Conservation (phyloP, 371 early-diverging fungal species). For the Syncephalastrum monosporum region DNA sequence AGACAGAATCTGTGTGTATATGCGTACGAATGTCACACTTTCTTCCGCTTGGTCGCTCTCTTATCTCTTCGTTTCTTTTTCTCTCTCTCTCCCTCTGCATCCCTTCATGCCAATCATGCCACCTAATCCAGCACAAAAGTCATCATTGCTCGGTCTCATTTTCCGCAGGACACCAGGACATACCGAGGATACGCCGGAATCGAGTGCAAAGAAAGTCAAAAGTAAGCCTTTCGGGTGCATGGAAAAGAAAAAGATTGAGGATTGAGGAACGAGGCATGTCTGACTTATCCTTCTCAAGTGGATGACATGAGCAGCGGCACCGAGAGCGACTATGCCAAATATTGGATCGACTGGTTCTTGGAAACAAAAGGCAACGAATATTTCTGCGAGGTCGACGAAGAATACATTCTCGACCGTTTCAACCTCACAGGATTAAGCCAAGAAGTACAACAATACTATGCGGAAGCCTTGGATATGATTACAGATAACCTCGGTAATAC, state of each 20-base stretch:
- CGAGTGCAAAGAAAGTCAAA: conserved; percentile 14
- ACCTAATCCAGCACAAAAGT: no score
- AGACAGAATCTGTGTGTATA: no score
- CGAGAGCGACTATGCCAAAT: conserved; percentile 67
- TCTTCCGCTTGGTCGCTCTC: no score
- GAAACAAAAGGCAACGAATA: conserved; percentile 87
- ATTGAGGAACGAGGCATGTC: background rate
- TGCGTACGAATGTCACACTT: no score
- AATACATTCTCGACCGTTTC: conserved; percentile 94
- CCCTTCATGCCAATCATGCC: no score
- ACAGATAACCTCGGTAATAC: conserved; percentile 72
- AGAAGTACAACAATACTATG: conserved; percentile 77
- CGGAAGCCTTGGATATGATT: conserved; percentile 90
- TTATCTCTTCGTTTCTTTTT: no score
- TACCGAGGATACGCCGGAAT: conserved; percentile 11
- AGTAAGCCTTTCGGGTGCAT: conserved; percentile 1
- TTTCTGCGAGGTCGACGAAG: conserved; percentile 94
- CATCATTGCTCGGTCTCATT: background rate
- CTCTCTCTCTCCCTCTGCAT: no score
- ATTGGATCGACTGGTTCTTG: conserved; percentile 87
- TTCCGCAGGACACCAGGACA: conserved; percentile 12
- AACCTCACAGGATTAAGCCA: conserved; percentile 90
- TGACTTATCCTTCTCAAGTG: conserved; percentile 27
- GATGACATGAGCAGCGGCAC: conserved; percentile 66
- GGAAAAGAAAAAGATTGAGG: background rate